Evolutionary conservation across 306 rosid species (phyloP).

Genomic region (peach (Prunus persica)): DNA sequence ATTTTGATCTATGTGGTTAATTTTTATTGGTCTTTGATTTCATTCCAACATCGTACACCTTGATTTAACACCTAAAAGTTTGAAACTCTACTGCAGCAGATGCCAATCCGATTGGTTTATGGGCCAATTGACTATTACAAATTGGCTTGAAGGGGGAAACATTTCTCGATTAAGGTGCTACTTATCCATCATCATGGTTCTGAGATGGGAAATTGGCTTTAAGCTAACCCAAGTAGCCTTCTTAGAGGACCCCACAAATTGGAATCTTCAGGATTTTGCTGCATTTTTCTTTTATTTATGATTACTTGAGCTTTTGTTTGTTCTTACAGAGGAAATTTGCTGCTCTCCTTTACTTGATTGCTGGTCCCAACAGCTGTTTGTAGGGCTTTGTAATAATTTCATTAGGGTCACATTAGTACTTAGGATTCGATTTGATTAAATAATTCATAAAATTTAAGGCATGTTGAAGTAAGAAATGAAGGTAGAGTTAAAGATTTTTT

Average conservation of each 20-base stretch:
- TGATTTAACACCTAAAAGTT: background rate
- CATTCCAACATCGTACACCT: background rate
- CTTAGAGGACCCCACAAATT: slow-evolving; percentile 40
- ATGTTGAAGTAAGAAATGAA: too few relatives aligned
- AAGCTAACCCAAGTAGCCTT: slow-evolving; percentile 30
- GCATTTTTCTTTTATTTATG: slow-evolving; percentile 21
- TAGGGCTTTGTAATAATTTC: slow-evolving; percentile 2
- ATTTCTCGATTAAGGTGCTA: background rate
- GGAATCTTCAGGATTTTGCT: slow-evolving; percentile 50
- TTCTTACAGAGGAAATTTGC: slow-evolving; percentile 9
- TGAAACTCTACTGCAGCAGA: background rate
- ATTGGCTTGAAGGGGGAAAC: background rate
- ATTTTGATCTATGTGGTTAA: background rate
- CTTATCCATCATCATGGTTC: background rate
- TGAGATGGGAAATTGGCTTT: slow-evolving; percentile 18
- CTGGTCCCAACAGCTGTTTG: slow-evolving; percentile 26
- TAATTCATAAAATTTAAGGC: too few relatives aligned
- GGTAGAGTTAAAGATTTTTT: too few relatives aligned
- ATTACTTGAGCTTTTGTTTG: slow-evolving; percentile 28
- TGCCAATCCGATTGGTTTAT: background rate
- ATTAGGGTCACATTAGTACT: too few relatives aligned
- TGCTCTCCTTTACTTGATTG: slow-evolving; percentile 16
- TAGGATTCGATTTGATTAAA: too few relatives aligned
- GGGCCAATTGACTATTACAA: background rate
- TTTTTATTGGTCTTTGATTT: slow-evolving; percentile 4